A percentile compares a stretch with the other conserved stretches of the same genome.
Evolutionary conservation across 1,284 basidiomycete genomes (phyloP).

Genomic region (Heterobasidion parviporum): DNA sequence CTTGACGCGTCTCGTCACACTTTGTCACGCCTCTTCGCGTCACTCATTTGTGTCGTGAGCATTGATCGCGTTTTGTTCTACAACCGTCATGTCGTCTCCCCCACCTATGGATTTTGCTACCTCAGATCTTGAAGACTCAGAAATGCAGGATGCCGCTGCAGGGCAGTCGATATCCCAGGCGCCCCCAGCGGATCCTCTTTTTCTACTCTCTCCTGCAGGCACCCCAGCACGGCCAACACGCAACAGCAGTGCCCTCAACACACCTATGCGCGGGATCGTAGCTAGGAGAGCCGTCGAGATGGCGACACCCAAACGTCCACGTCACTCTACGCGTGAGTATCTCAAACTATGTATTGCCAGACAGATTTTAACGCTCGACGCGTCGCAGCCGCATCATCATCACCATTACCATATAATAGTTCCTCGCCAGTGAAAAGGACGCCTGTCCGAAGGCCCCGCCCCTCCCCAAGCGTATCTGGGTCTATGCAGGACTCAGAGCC

Average conservation of each 20-base stretch:
- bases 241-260: conserved; percentile 33
- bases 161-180: conserved; percentile 40
- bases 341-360: not conserved
- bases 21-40: conserved; percentile 7
- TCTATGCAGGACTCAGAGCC: conserved; percentile 47
- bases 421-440: conserved; percentile 49
- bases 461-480: conserved; percentile 20
- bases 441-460: conserved; percentile 27
- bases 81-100: conserved; percentile 53
- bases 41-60: not conserved
- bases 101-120: conserved; percentile 62
- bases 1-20: conserved; percentile 9
- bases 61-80: not conserved
- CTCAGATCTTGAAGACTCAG: conserved; percentile 47
- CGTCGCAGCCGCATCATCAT: conserved; percentile 42
- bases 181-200: conserved; percentile 41
- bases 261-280: conserved; percentile 28
- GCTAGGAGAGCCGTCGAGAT: conserved; percentile 59
- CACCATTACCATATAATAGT: conserved; percentile 66
- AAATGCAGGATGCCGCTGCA: conserved; percentile 38
- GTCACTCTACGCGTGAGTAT: conserved; percentile 46
- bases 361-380: not conserved
- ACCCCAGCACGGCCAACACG: conserved; percentile 25
- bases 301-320: conserved; percentile 41
- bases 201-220: conserved; percentile 50